Evolutionary conservation across 2,329 filamentous ascomycete genomes (phyloP), one percentile per base, ranked within the genome.

Genomic region (Cytospora mali): DNA sequence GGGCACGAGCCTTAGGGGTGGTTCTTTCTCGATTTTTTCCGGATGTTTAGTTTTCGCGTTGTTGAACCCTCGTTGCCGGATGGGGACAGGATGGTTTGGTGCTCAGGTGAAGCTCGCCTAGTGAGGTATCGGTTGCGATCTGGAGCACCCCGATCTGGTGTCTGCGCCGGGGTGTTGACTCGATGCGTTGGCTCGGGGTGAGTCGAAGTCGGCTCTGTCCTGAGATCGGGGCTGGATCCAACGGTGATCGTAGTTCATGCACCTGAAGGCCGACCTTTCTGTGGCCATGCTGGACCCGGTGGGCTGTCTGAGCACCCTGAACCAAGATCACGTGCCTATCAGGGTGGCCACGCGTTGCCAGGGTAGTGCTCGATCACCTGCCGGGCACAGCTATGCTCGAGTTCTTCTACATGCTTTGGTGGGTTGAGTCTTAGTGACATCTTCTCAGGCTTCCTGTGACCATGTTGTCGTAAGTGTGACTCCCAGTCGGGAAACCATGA

Each of bases 51-150:
- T 42, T 7, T 13, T 50, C 58, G 48, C 53, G 21, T 62, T 62
- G 54, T 25, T 55, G 54, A 58, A 62, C 62, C 25, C n/a, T 13
- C 6, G 23, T 33, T 58, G 39, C 39, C 25, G 16, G 21, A 54
- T 48, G 18, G 52, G 49, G 54, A 31, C 21, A 29, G 50, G 9
- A 7, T 25, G 29, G 25, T 16, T 39, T n/a, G 39, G 59, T n/a
- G n/a, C n/a, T n/a, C n/a, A n/a, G n/a, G n/a, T 6, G 29, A 31
- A 25, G 50, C 52, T 33, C 50, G 50, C 33, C 50, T 62, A 62
- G 28, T 51, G 42, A 42, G 49, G 58, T 64, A 58, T 28, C 18
- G 18, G 28, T 56, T 57, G 62, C 57, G 60, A n/a, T 48, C 48
- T 64, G 29, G 35, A 42, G 23, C 28, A 42, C 13, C 29, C 46